phyloP scores from a whole-genome alignment of 495 filamentous ascomycete genomes.

The Hypoxylon cercidicola region DNA sequence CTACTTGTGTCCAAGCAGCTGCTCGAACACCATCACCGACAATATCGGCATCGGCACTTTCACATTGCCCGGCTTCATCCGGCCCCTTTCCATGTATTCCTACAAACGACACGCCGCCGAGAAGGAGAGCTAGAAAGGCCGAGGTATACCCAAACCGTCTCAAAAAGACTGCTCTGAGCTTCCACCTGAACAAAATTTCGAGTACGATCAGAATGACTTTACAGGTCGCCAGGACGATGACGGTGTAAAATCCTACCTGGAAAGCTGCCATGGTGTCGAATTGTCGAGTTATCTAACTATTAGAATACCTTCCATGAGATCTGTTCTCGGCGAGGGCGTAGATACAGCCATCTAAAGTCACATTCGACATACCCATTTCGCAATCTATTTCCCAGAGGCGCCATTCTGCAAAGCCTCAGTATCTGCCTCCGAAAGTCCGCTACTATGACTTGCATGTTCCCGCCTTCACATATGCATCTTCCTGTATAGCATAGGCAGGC shows the following conservation, averaged over 20 bases:
- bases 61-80: conserved; percentile 15
- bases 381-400: conserved; percentile 2
- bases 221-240: conserved; percentile 14
- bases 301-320: conserved; percentile 2
- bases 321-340: neutral
- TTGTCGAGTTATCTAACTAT: too few species aligned
- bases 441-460: conserved; percentile 15
- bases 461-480: neutral
- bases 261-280: conserved; percentile 18
- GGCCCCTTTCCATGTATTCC: conserved; percentile 9
- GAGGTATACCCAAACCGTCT: conserved; percentile 1
- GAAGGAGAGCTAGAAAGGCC: conserved; percentile 26
- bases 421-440: neutral
- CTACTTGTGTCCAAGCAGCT: conserved; percentile 37
- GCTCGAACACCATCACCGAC: conserved; percentile 41
- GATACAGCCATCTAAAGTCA: conserved; percentile 5
- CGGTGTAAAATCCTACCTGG: conserved; percentile 23
- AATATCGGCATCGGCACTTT: conserved; percentile 40
- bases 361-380: conserved; percentile 19
- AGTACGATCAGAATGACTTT: conserved; percentile 14
- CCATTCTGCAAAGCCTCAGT: conserved; percentile 21
- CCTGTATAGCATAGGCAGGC: conserved; percentile 20
- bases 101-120: conserved; percentile 24
- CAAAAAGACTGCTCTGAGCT: conserved; percentile 7
- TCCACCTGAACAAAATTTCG: conserved; percentile 9